phyloP scores from a whole-genome alignment of 116 monocot genomes.

The Iris pallida region DNA sequence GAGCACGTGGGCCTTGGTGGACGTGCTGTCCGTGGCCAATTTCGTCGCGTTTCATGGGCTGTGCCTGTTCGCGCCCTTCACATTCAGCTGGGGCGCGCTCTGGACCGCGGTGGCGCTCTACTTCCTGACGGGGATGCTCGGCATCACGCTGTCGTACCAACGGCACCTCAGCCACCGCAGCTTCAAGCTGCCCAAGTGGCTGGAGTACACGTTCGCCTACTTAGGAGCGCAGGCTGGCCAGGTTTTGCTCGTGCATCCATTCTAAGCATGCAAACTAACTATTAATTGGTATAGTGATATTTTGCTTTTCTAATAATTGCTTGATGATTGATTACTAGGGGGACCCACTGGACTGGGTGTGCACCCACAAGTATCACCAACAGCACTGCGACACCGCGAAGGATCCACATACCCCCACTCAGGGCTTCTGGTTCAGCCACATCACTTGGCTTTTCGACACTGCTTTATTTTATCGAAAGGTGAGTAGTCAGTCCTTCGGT shows the following conservation, averaged over 20 bases:
- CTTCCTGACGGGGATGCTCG: constrained; percentile 29
- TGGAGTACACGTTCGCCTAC: constrained; percentile 28
- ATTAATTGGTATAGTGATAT: no score
- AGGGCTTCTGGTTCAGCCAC: constrained; percentile 60
- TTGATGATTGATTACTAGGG: neutral
- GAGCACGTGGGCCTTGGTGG: constrained; percentile 15
- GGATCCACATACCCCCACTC: constrained; percentile 37
- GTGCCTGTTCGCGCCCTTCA: constrained; percentile 24
- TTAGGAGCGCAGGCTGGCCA: constrained; percentile 3
- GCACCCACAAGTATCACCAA: constrained; percentile 42
- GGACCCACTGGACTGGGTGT: constrained; percentile 35
- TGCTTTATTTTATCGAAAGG: constrained; percentile 7
- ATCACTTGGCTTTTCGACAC: constrained; percentile 36
- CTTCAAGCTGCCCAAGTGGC: constrained; percentile 45
- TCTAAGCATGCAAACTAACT: no score
- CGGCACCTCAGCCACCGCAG: constrained; percentile 39
- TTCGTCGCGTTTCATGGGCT: constrained; percentile 26
- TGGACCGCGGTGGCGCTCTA: constrained; percentile 27
- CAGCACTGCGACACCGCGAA: constrained; percentile 27
- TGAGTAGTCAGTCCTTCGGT: neutral
- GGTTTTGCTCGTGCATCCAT: neutral
- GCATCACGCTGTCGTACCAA: constrained; percentile 49
- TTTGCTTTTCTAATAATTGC: no score
- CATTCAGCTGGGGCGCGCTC: constrained; percentile 34
- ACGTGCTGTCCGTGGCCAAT: constrained; percentile 14